phyloP scores from a whole-genome alignment of 345 rosid species.

The Hibiscus tridactylites region DNA sequence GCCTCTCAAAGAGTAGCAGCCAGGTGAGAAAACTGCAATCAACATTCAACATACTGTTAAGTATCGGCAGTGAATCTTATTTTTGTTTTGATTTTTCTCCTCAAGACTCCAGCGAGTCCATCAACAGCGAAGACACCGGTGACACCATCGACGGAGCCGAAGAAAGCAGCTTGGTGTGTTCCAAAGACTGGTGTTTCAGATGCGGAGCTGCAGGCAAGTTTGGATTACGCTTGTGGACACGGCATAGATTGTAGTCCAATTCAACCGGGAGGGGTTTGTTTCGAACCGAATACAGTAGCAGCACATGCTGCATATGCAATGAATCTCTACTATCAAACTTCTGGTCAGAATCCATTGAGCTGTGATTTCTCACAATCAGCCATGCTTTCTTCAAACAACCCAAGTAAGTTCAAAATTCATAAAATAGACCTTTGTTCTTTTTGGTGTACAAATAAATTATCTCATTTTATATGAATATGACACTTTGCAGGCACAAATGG shows the following conservation, averaged over 20 bases:
- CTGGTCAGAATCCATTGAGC: conserved; percentile 32
- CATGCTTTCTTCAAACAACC: conserved; percentile 51
- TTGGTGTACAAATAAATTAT: background rate
- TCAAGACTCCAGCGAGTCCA: conserved; percentile 18
- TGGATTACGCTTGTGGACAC: conserved; percentile 79
- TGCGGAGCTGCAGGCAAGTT: conserved; percentile 53
- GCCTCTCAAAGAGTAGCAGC: conserved; percentile 42
- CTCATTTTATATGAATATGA: background rate
- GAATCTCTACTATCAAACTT: conserved; percentile 68
- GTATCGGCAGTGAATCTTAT: background rate
- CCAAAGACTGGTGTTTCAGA: conserved; percentile 44
- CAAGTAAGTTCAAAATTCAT: conserved; percentile 43
- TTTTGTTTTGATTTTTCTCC: background rate
- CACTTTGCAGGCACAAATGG: conserved; percentile 25
- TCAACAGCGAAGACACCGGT: background rate
- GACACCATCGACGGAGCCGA: conserved; percentile 24
- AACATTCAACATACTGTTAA: background rate
- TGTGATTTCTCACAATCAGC: conserved; percentile 71
- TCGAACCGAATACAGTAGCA: conserved; percentile 57
- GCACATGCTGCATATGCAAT: conserved; percentile 86
- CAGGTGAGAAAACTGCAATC: conserved; percentile 18
- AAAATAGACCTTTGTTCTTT: background rate
- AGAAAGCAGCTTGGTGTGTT: conserved; percentile 53
- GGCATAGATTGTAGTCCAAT: conserved; percentile 65
- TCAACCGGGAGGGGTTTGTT: conserved; percentile 83